Evolutionary conservation across 352 stramenopile species (phyloP), one percentile per base, ranked within the genome.

Genomic region (Pythium utonaiense): DNA sequence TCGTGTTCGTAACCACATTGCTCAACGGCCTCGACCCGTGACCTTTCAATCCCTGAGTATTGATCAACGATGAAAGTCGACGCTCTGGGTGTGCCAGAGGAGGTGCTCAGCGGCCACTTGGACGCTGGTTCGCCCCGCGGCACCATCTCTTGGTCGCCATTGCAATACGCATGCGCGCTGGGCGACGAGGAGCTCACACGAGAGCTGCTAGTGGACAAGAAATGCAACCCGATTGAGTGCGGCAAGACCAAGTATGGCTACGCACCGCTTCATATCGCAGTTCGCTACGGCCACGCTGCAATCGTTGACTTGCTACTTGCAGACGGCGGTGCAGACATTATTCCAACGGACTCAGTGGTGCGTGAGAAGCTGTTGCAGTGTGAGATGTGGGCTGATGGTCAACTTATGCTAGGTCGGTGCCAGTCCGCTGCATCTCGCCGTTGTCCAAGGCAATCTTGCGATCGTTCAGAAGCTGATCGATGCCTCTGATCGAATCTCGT

Each of bases 101-200:
- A 78, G 54, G 64, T 70, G 21, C 10, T n/a, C 3, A 38, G 21
- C 44, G 63, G 50, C 3, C 52, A 70, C 10, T 53, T 92, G 12
- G 80, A 91, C 53, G 82, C 77, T 8, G 76, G 80, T 0, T 90
- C 78, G 1, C 85, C 79, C 0, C 70, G 69, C 1, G 82, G 84
- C 7, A 74, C 69, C 0, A 53, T 89, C 8, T 61, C 69, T 9
- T 94, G 85, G 85, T 91, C 85, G 54, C 70, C 83, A 17, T 66
- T 95, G 34, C 82, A 93, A 51, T 89, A 83, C n/a, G 83, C 79
- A 3, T 88, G 80, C 49, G 82, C 86, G 0, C n/a, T 86, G 17
- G 86, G 83, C n/a, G 71, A 91, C 57, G 45, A 70, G 1, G 66
- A 72, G 25, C 66, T 88, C 30, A 67, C 74, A 10, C 49, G 36